These are phyloP conservation scores for Aureoboletus auriporus DNA, from an alignment of 768 basidiomycete species.

Conservation along the genomic window DNA sequence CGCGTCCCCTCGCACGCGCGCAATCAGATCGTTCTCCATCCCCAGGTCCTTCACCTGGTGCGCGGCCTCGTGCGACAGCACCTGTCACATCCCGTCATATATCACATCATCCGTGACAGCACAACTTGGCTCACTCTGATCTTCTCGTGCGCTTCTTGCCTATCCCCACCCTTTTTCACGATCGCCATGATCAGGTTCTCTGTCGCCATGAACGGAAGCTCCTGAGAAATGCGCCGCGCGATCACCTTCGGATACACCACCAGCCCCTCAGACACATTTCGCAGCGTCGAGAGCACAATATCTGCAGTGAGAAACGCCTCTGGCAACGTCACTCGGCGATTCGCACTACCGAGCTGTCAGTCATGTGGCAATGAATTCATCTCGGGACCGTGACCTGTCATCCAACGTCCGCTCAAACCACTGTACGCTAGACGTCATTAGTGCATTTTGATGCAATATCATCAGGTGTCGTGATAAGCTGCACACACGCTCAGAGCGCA, in stretches of 20 bases:
- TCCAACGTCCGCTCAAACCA: slow-evolving; percentile 99
- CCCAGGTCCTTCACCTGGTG: slow-evolving; percentile 94
- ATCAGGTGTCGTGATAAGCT: slow-evolving; percentile 94
- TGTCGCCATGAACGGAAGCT: slow-evolving; percentile 99
- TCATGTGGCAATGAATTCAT: background rate
- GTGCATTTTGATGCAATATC: slow-evolving; percentile 92
- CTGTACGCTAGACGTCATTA: slow-evolving; percentile 92
- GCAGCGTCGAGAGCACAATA: slow-evolving; percentile 91
- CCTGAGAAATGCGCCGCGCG: slow-evolving; percentile 84
- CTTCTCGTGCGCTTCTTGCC: slow-evolving; percentile 96
- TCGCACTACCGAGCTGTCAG: slow-evolving; percentile 57
- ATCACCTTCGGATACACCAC: slow-evolving; percentile 99
- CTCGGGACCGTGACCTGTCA: slow-evolving; percentile 58
- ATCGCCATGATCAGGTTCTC: slow-evolving; percentile 99
- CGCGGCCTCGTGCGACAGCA: slow-evolving; percentile 92
- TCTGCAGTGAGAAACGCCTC: slow-evolving; percentile 97
- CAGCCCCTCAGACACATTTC: slow-evolving; percentile 96
- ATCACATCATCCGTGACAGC: slow-evolving; percentile 14
- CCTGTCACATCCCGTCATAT: slow-evolving; percentile 37
- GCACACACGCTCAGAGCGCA: slow-evolving; percentile 98
- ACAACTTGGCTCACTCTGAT: slow-evolving; percentile 59
- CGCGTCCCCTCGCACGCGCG: slow-evolving; percentile 70
- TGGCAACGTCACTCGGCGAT: slow-evolving; percentile 92
- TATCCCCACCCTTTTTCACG: slow-evolving; percentile 90
- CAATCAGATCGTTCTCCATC: slow-evolving; percentile 92